Evolutionary conservation across 306 rosid genomes (phyloP), one percentile per base, ranked within the genome.

Genomic region (Dalbergia oliveri): DNA sequence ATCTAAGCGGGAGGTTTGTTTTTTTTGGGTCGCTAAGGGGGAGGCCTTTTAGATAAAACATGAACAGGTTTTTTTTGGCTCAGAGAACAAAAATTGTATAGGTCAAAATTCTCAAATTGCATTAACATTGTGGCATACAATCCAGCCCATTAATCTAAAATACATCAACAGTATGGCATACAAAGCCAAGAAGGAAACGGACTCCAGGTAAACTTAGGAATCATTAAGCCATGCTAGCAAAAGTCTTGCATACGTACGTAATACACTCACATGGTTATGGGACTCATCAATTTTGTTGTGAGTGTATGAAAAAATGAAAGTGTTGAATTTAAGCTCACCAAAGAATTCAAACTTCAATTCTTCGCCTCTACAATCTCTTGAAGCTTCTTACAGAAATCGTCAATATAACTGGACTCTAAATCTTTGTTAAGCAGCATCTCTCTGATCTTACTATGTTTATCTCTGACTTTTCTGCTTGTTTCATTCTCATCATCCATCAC

Each of bases 401-500:
- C 76, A 68, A 85, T 16, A 47, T 82, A 82, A 73, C 54, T 68
- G 3, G 81, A 61, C 62, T 82, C 88, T 0, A 81, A 50, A 45
- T 78, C 75, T 16, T 82, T 26, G 8, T 75, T 9, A 18, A 85
- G 86, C 56, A 85, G 51, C 18, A 63, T 9, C 31, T 78, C 65
- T 58, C 88, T 77, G 26, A 85, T 3, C 69, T 12, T 81, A 21
- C 11, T 8, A 44, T 77, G 85, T 53, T 78, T 81, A 5, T 13
- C 71, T 31, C 78, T 81, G 3, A 86, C 63, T 18, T 59, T 54
- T 9, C 21, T 86, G 50, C 87, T 72, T 0, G 18, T 72, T 44
- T 86, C 81, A 68, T 69, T 77, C 23, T 74, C 82, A 43, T 15
- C 71, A 69, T 84, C 82, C 87, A 84, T 81, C 66, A 78, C 84